Conservation (phyloP, 208 protist genomes). For the Wallacemonas collosoma region DNA sequence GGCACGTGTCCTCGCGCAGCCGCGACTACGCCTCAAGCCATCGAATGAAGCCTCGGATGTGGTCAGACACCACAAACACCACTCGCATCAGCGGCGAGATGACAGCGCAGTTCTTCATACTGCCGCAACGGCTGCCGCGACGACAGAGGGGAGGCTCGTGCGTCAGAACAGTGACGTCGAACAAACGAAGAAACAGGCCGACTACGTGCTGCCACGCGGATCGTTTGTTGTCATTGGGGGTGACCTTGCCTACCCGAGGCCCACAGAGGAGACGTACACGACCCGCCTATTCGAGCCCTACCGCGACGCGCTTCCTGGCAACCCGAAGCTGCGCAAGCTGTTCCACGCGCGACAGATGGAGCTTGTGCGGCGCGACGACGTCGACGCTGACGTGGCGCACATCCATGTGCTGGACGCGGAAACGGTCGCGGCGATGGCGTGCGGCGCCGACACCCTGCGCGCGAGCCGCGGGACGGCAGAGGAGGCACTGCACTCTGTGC, state of each 20-base stretch:
- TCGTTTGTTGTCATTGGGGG: conserved; percentile 82
- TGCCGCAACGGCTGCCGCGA: background rate
- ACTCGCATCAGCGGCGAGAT: background rate
- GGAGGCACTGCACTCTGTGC: conserved; percentile 58
- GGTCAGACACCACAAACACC: background rate
- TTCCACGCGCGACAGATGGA: conserved; percentile 48
- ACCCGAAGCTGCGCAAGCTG: conserved; percentile 40
- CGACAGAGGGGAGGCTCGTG: background rate
- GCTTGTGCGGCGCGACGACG: conserved; percentile 44
- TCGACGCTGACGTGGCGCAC: conserved; percentile 57
- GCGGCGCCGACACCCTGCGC: conserved; percentile 29
- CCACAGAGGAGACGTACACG: conserved; percentile 70
- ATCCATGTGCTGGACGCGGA: conserved; percentile 55
- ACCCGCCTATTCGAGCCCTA: conserved; percentile 79
- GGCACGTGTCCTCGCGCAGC: conserved; percentile 72
- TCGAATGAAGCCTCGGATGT: conserved; percentile 7
- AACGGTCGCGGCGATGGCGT: conserved; percentile 38
- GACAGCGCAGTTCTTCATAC: background rate
- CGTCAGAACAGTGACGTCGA: background rate
- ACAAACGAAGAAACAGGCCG: background rate
- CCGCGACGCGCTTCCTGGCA: conserved; percentile 55
- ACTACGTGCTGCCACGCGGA: conserved; percentile 53
- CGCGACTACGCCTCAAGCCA: conserved; percentile 33
- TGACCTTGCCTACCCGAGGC: conserved; percentile 84
- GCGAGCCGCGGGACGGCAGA: conserved; percentile 32